Evolutionary conservation across 192 early-diverging fungal species (phyloP), one percentile per base, ranked within the genome.

Genomic region (Umbelopsis isabellina): DNA sequence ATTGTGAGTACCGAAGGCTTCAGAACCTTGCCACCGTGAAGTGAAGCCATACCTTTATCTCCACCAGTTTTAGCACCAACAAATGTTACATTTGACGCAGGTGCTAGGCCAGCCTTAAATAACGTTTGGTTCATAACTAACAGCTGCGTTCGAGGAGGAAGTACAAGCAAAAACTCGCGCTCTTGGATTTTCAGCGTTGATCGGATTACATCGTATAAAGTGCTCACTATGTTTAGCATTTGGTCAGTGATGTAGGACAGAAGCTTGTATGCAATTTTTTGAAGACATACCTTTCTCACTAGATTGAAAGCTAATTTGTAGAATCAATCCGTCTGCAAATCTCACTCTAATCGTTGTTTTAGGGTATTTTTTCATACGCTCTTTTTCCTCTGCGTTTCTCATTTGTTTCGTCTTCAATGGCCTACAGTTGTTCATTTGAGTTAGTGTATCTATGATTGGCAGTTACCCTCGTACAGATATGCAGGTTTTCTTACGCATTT

Each of bases 331-430:
- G 79, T 97, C 94, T 9, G 93, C 91, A 74, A 98, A 93, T 22
- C 90, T 84, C n/a, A 97, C 86, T 2, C 97, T 87, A 30, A 98
- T 87, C 6, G 81, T 77, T 0, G 92, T 89, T 51, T 88, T 93
- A 16, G 94, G 94, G 72, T 92, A 91, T 72, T 91, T 90, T 25
- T 79, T 71, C 73, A 84, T 75, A 48, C 74, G 79, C 27, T 83
- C 76, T 67, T 85, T 83, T 12, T 86, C 86, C 68, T 95, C 90
- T 21, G 83, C 72, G 12, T 94, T 92, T n/a, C 96, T 83, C 72
- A 89, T 87, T 7, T 85, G 76, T 47, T 91, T 87, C 8, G 93
- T 95, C 73, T 92, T 93, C 58, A 99, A 89, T 22, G 91, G 78
- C 23, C 74, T 80, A 73, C 46, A 18, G 44, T n/a, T 41, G 18